These are phyloP conservation scores for Daldinia concentrica DNA, from an alignment of 495 filamentous ascomycete species.

Conservation along the genomic window DNA sequence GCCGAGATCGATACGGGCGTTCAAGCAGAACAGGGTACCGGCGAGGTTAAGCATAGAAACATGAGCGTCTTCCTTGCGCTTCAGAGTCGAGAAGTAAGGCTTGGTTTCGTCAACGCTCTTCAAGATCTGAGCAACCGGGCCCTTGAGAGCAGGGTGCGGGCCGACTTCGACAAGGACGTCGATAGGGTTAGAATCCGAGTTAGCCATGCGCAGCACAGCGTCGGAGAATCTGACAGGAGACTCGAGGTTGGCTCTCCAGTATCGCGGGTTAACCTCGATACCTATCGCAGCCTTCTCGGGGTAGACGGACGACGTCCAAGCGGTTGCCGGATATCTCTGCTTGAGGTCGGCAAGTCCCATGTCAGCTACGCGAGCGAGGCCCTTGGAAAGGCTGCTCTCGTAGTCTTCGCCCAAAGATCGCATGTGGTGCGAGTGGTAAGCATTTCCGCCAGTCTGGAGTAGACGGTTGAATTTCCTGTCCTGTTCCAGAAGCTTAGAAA, in stretches of 20 bases:
- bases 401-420: background rate
- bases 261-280: slow-evolving; percentile 29
- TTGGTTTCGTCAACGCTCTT: slow-evolving; percentile 46
- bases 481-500: slow-evolving; percentile 50
- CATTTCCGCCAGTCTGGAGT: slow-evolving; percentile 57
- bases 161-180: slow-evolving; percentile 3
- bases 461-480: slow-evolving; percentile 52
- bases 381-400: background rate
- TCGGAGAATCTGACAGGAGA: slow-evolving; percentile 51
- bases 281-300: background rate
- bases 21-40: slow-evolving; percentile 15
- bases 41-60: slow-evolving; percentile 17
- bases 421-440: slow-evolving; percentile 65
- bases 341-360: background rate
- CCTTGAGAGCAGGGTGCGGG: slow-evolving; percentile 49
- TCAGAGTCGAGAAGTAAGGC: slow-evolving; percentile 46
- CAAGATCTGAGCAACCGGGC: slow-evolving; percentile 62
- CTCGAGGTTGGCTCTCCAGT: slow-evolving; percentile 56
- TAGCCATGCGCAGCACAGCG: slow-evolving; percentile 47
- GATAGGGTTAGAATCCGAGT: slow-evolving; percentile 35
- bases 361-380: background rate
- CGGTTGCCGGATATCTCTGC: slow-evolving; percentile 3
- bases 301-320: slow-evolving; percentile 31
- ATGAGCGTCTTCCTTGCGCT: slow-evolving; percentile 12
- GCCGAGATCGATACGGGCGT: slow-evolving; percentile 11